Evolutionary conservation across 371 early-diverging fungal genomes (phyloP), one percentile per base, ranked within the genome.

Genomic region (Apophysomyces sp.): DNA sequence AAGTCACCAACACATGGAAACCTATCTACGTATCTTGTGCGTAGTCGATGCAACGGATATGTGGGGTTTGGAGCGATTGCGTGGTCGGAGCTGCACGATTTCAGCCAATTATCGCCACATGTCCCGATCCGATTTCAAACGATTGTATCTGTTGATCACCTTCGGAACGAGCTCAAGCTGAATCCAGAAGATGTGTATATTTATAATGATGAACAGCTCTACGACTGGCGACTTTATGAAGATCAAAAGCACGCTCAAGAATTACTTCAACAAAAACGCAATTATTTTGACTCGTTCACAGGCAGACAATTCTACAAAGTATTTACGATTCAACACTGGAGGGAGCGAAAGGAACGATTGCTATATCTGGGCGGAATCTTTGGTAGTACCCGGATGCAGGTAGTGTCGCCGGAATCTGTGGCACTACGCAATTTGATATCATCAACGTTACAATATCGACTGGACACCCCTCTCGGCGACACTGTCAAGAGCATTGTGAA

Each of bases 151-250:
- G 18, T 73, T 28, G 40, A 53, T 0, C 44, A 55, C 28, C 52
- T 79, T 0, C 70, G 67, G 52, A 6, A 62, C 6, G 58, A 66
- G 16, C 60, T 76, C 29, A 40, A 60, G n/a, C 36, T 78, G 31
- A 31, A 27, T 37, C 62, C 66, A 1, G 28, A 63, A 15, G 74
- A 80, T 32, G 68, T 72, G 0, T 74, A 73, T 41, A 44, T 67
- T 30, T 60, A 75, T 27, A 55, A 63, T n/a, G 84, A 83, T 52
- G 32, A 52, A 8, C 68, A 72, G n/a, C 57, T 72, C 2, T 80
- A 77, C 24, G 81, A 81, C 51, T 83, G 81, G 81, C 52, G 72
- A 3, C 61, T 83, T 1, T 80, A 71, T 40, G 74, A 81, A 32
- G 68, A 70, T 32, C 24, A 37, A 18, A 55, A 56, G 8, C 44